Conservation (phyloP, 768 basidiomycete species). For the Pulveroboletus sp. region DNA sequence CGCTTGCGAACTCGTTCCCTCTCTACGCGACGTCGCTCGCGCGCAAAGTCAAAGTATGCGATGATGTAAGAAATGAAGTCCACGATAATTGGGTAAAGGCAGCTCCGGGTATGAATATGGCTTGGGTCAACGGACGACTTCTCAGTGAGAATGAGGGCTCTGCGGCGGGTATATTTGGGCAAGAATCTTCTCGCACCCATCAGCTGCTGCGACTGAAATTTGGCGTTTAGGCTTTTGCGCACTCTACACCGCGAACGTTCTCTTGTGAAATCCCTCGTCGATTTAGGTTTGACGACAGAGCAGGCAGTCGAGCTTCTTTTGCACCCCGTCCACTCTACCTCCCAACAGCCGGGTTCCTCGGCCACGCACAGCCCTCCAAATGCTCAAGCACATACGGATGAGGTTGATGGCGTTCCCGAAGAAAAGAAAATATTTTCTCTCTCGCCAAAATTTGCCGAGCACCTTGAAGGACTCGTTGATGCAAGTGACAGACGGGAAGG, state of each 20-base stretch:
- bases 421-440: constrained; percentile 86
- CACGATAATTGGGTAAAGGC: constrained; percentile 51
- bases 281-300: constrained; percentile 56
- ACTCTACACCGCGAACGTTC: constrained; percentile 69
- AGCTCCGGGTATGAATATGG: constrained; percentile 50
- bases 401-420: constrained; percentile 56
- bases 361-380: constrained; percentile 11
- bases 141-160: constrained; percentile 64
- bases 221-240: constrained; percentile 54
- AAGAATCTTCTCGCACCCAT: constrained; percentile 11
- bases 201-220: constrained; percentile 5
- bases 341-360: constrained; percentile 39
- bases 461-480: constrained; percentile 76
- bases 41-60: constrained; percentile 58
- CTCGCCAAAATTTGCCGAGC: constrained; percentile 24
- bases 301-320: constrained; percentile 76
- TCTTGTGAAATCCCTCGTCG: constrained; percentile 55
- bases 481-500: constrained; percentile 85
- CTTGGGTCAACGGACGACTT: constrained; percentile 80
- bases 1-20: constrained; percentile 86
- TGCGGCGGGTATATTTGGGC: constrained; percentile 53
- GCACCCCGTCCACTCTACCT: constrained; percentile 52
- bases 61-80: constrained; percentile 53
- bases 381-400: neutral
- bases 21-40: constrained; percentile 75